Base-by-base conservation (phyloP, 257 asterid species). In the Orobanche coerulescens region DNA sequence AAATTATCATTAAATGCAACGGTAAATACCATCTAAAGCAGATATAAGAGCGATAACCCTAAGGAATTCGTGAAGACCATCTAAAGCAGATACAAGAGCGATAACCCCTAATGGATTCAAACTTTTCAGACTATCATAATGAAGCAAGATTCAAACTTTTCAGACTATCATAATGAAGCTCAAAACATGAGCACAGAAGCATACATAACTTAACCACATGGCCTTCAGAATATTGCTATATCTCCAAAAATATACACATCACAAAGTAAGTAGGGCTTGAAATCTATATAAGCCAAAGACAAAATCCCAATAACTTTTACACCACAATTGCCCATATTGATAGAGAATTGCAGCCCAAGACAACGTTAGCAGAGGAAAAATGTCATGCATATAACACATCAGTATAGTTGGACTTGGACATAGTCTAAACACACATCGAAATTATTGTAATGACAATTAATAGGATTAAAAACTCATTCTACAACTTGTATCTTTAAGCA, bases 401-500 rank as follows among this genome's bases (percentile, higher is more conserved):
- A 40, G 19, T 22, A 46, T 31, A 22, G 33, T 64, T 36, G 8
- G 5, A 2, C 5, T 36, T 2, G 42, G 23, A 14, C 79, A 62
- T 18, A 46, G 22, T 62, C 46, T 44, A 44, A 43, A 61, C 12
- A 36, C 40, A 60, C 18, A 19, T 1, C 7, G 44, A 28, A 47
- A n/a, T n/a, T n/a, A n/a, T n/a, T n/a, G n/a, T n/a, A 44, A n/a
- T 16, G 40, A 49, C 42, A 19, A 46, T 7, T 55, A 57, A 16
- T 31, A 53, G 34, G 58, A 47, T 14, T 23, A 36, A 13, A 44
- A 28, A 40, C n/a, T 50, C 61, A 54, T 18, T 25, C 26, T 52
- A 44, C 28, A 47, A 57, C 62, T 51, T 71, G 63, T 71, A 72
- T 31, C 25, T 64, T 58, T 55, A 42, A 48, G 55, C 10, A 62